These are phyloP conservation scores for Syncephalis fuscata DNA, from an alignment of 371 early-diverging fungal species.

Conservation along the genomic window DNA sequence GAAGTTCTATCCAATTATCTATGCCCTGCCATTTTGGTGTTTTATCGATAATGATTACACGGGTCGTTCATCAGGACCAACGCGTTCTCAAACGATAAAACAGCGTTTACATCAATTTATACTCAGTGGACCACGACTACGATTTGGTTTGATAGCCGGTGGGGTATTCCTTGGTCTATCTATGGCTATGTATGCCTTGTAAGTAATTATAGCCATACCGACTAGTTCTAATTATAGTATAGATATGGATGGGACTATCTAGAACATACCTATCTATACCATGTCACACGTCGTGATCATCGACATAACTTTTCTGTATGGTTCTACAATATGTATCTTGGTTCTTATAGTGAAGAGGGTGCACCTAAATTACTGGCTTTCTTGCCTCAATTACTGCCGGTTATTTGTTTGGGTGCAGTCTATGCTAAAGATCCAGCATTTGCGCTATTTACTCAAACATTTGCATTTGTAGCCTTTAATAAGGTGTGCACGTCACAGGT, in stretches of 20 bases:
- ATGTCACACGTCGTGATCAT: conserved; percentile 88
- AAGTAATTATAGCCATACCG: not conserved
- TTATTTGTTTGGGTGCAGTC: conserved; percentile 33
- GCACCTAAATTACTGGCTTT: conserved; percentile 38
- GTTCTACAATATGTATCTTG: conserved; percentile 85
- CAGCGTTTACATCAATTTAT: not conserved
- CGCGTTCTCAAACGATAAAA: conserved; percentile 1
- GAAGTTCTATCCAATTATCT: conserved; percentile 92
- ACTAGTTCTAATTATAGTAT: not conserved
- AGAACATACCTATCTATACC: conserved; percentile 84
- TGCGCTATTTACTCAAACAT: conserved; percentile 83
- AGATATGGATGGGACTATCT: conserved; percentile 79
- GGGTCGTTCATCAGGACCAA: not conserved
- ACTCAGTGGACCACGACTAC: conserved; percentile 33
- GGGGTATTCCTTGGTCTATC: conserved; percentile 16
- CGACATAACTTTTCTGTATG: conserved; percentile 96
- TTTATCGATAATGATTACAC: conserved; percentile 26
- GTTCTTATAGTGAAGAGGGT: conserved; percentile 25
- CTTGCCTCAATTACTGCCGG: conserved; percentile 54
- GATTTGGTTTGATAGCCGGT: conserved; percentile 55
- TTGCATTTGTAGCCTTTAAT: conserved; percentile 89
- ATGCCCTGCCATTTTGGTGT: conserved; percentile 59
- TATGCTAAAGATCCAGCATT: conserved; percentile 72
- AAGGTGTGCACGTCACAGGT: conserved; percentile 97
- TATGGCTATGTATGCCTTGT: not conserved